Percentiles rank a stretch among this genome's conserved stretches.
phyloP scores from a whole-genome alignment of 768 basidiomycete species.

The Mrakia gelida region DNA sequence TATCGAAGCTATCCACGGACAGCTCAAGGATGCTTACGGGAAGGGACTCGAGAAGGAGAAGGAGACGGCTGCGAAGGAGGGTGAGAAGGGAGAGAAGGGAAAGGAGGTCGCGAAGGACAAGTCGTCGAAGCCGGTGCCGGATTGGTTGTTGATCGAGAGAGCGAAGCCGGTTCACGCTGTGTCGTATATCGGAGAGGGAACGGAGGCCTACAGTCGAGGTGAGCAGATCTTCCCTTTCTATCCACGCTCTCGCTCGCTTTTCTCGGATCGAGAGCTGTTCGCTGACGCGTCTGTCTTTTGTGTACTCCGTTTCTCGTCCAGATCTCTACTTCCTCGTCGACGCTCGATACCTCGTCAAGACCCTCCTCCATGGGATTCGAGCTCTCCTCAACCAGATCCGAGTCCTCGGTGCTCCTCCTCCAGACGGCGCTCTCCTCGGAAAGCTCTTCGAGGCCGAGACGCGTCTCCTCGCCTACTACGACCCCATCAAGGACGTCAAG shows the following conservation, averaged over 20 bases:
- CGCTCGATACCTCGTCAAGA: constrained; percentile 76
- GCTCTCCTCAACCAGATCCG: constrained; percentile 70
- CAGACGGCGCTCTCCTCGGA: constrained; percentile 81
- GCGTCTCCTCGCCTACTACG: constrained; percentile 77
- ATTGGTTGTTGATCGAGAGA: constrained; percentile 72
- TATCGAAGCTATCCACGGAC: constrained; percentile 61
- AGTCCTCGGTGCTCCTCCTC: constrained; percentile 69
- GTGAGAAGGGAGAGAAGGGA: constrained; percentile 36
- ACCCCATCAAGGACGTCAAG: constrained; percentile 47
- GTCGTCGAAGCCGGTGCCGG: constrained; percentile 39
- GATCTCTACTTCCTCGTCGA: constrained; percentile 48
- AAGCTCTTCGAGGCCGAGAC: constrained; percentile 76
- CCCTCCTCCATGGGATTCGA: constrained; percentile 81
- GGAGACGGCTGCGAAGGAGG: constrained; percentile 14
- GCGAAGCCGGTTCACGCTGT: constrained; percentile 74
- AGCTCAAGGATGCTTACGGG: constrained; percentile 48
- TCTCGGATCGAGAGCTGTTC: neutral
- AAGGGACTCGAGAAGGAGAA: constrained; percentile 34
- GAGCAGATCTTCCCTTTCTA: constrained; percentile 36
- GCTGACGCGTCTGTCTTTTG: neutral
- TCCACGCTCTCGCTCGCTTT: neutral
- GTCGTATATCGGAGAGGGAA: constrained; percentile 66
- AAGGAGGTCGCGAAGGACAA: constrained; percentile 44
- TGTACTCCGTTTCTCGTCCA: neutral
- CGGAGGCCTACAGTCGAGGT: constrained; percentile 75